Conservation (phyloP, 2,329 filamentous ascomycete species). For the Aspergillus texensis region DNA sequence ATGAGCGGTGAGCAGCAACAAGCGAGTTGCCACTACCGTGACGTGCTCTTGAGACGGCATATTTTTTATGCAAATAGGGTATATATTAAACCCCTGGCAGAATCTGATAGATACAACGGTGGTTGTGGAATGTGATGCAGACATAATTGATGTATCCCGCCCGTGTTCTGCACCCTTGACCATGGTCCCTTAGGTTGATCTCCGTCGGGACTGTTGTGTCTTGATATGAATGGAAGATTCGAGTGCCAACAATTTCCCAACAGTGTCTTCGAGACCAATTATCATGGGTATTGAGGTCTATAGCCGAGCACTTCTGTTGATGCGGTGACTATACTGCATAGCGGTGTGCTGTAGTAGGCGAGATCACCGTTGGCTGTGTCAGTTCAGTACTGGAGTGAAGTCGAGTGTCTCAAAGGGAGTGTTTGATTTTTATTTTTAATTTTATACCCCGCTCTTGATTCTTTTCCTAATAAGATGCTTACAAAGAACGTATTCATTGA, state of each 20-base stretch:
- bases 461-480: not conserved
- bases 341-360: conserved; percentile 11
- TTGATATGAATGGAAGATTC: conserved; percentile 3
- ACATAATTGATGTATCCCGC: conserved; percentile 1
- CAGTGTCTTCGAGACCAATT: not conserved
- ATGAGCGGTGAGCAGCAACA: conserved; percentile 13
- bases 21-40: not conserved
- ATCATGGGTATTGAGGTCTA: not conserved
- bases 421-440: not conserved
- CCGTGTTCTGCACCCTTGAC: conserved; percentile 1
- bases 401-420: not conserved
- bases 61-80: conserved; percentile 4
- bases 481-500: not conserved
- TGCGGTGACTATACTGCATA: not conserved
- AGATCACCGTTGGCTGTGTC: conserved; percentile 11
- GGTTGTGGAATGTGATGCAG: conserved; percentile 2
- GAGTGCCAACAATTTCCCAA: not conserved
- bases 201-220: conserved; percentile 4
- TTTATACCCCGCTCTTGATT: not conserved
- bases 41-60: conserved; percentile 5
- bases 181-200: conserved; percentile 1
- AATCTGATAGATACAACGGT: conserved; percentile 13
- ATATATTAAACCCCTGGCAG: conserved; percentile 2
- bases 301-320: not conserved
- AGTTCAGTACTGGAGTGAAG: not conserved